These are phyloP conservation scores for Gautieria morchelliformis DNA, from an alignment of 768 basidiomycete genomes.

Conservation along the genomic window DNA sequence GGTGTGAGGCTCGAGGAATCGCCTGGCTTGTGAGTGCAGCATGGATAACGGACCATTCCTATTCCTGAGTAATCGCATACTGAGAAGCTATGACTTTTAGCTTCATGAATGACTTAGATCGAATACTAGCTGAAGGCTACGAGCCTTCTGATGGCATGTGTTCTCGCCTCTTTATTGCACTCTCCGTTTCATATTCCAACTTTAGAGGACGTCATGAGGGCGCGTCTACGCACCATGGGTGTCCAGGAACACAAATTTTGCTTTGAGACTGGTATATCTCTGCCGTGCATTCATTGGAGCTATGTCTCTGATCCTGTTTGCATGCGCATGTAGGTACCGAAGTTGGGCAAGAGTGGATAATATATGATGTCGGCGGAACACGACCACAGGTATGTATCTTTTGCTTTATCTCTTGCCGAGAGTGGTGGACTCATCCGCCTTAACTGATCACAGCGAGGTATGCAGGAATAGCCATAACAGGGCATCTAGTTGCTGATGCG, in stretches of 20 bases:
- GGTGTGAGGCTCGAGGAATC: background rate
- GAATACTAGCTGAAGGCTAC: constrained; percentile 60
- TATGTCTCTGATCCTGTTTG: background rate
- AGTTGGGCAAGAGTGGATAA: constrained; percentile 5
- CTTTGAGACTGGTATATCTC: constrained; percentile 27
- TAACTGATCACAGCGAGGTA: background rate
- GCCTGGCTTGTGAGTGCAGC: background rate
- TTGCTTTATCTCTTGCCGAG: constrained; percentile 12
- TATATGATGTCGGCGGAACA: constrained; percentile 8
- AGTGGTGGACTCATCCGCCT: background rate
- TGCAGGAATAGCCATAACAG: background rate
- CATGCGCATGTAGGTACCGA: background rate
- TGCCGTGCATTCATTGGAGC: too few relatives aligned
- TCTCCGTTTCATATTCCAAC: background rate
- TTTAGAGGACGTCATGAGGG: constrained; percentile 53
- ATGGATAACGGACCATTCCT: constrained; percentile 4
- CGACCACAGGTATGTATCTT: constrained; percentile 18
- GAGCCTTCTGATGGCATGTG: constrained; percentile 41
- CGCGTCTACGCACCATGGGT: constrained; percentile 62
- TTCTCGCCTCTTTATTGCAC: background rate
- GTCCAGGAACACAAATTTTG: constrained; percentile 63
- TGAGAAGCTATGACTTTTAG: constrained; percentile 35
- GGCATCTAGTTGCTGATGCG: background rate
- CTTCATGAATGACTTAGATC: constrained; percentile 52
- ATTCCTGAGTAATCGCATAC: constrained; percentile 37